These are phyloP conservation scores for Naganishia sp. DNA, from an alignment of 1,284 basidiomycete genomes.

Conservation along the genomic window DNA sequence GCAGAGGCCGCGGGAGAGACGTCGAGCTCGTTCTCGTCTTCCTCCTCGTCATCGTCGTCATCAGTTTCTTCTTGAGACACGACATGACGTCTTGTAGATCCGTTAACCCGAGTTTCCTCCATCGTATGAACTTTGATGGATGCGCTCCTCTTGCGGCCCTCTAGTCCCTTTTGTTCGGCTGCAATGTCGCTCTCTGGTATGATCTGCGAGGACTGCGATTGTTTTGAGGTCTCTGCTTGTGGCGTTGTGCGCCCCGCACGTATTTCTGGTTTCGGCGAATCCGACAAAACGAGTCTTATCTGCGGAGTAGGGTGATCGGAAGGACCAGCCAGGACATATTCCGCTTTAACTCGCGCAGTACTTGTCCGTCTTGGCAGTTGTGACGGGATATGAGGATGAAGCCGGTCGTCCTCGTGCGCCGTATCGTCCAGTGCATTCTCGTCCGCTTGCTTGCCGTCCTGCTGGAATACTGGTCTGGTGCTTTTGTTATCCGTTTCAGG, in stretches of 20 bases:
- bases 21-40: conserved; percentile 33
- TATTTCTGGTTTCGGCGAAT: conserved; percentile 27
- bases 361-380: conserved; percentile 3
- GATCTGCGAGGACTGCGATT: not conserved
- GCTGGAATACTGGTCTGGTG: not conserved
- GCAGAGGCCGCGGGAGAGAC: conserved; percentile 1
- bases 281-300: conserved; percentile 46
- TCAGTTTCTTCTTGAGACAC: conserved; percentile 35
- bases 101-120: conserved; percentile 17
- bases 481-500: not conserved
- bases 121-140: conserved; percentile 16
- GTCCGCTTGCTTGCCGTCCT: not conserved
- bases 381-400: not conserved
- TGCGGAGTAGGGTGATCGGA: conserved; percentile 46
- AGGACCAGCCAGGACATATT: conserved; percentile 52
- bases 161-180: too few relatives aligned
- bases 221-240: not conserved
- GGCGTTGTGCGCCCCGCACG: not conserved
- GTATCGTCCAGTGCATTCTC: conserved; percentile 6
- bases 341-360: conserved; percentile 38
- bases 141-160: not conserved
- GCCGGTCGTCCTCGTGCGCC: conserved; percentile 10
- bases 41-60: conserved; percentile 41
- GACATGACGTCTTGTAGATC: conserved; percentile 3
- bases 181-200: too few relatives aligned